Conservation (phyloP, 768 basidiomycete genomes). For the Kwoniella sp. region DNA sequence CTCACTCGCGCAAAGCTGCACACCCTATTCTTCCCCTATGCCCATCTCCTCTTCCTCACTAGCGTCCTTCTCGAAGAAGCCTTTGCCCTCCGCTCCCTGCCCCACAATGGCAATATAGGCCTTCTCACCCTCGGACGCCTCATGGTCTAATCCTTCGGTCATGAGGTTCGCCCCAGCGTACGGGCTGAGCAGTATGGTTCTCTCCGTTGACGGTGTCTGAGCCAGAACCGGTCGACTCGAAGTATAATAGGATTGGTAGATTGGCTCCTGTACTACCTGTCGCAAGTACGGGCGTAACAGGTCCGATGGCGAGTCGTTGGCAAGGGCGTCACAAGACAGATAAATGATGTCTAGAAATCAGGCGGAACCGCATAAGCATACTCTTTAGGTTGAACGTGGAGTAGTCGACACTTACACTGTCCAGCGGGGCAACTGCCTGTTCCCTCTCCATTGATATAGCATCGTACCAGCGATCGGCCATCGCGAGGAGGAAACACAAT, state of each 20-base stretch:
- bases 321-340: too few relatives aligned
- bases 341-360: constrained; percentile 15
- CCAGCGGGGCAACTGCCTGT: constrained; percentile 49
- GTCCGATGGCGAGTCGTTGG: constrained; percentile 20
- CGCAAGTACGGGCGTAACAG: constrained; percentile 24
- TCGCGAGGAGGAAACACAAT: constrained; percentile 44
- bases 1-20: too few relatives aligned
- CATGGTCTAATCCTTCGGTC: constrained; percentile 48
- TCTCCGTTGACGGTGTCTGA: neutral
- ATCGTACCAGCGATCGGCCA: constrained; percentile 31
- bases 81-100: constrained; percentile 19
- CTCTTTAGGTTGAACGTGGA: too few relatives aligned
- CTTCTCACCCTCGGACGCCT: constrained; percentile 42
- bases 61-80: constrained; percentile 41
- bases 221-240: constrained; percentile 13
- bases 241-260: constrained; percentile 22
- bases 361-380: too few relatives aligned
- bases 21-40: constrained; percentile 3
- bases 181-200: constrained; percentile 11
- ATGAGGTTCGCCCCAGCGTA: constrained; percentile 22
- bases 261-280: constrained; percentile 8
- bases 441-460: constrained; percentile 46
- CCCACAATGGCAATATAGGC: constrained; percentile 37
- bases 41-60: constrained; percentile 26
- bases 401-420: constrained; percentile 50